Base-by-base conservation (phyloP, 148 eudicot species). In the Dianthus caryophyllus region DNA sequence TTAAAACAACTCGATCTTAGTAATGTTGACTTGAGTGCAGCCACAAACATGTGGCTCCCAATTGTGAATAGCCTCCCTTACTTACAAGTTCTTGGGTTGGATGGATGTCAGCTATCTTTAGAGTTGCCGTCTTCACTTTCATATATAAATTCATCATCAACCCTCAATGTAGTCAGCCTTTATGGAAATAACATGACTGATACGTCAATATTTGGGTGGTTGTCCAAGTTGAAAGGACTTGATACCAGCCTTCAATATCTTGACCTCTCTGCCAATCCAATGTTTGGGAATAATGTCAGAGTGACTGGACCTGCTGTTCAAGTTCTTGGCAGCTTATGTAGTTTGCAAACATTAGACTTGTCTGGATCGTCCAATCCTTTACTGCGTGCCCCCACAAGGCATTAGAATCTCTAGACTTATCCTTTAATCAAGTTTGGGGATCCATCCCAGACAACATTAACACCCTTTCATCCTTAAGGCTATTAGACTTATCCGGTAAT, bases 191-290 rank as follows among this genome's bases (percentile, higher is more conserved):
- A 41, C 22, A 56, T 68, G 21, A 48, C 31, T 44, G 71, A 68
- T 12, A 13, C 64, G 5, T 68, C 71, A 14, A 68, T 68, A 56
- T 68, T 68, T 14, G 41, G 27, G 38, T 68, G 71, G 71, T 56
- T 68, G 71, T 57, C 55, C 25, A 57, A 68, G 53, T 68, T 18
- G 71, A 57, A 26, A 16, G 71, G 54, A 56, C 24, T 68, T 20
- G 36, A 31, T 25, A 56, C 43, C 24, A 47, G 9, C 51, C 54
- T 68, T 44, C 38, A 38, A n/a, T 16, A 75, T 68, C 65, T 79
- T 8, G 33, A 68, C 59, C 75, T 79, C 48, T 11, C 27, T 20
- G 0, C 0, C 8, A 79, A 64, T 43, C 16, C 38, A 17, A 46
- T 73, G 60, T 60, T 31, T 26, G 52, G 12, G 7, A 77, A 73